These are phyloP conservation scores for Dipodascus albidus DNA, from an alignment of 805 yeast species.

Conservation along the genomic window DNA sequence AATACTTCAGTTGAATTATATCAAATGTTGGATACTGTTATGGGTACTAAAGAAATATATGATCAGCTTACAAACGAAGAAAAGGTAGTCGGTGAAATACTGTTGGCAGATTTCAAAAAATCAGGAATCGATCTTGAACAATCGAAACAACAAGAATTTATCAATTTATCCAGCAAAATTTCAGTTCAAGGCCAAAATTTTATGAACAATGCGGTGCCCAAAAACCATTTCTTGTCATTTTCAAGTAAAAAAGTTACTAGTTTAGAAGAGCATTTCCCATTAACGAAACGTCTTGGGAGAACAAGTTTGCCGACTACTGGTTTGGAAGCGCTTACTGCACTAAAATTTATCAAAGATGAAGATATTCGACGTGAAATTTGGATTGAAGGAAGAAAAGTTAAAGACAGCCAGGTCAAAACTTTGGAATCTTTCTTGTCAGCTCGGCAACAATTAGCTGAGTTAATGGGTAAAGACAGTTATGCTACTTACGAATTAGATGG, in stretches of 20 bases:
- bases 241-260: conserved; percentile 20
- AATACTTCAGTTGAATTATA: conserved; percentile 75
- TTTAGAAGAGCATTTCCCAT: conserved; percentile 19
- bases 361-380: conserved; percentile 57
- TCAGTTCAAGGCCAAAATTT: conserved; percentile 75
- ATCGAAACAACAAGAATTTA: conserved; percentile 53
- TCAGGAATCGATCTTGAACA: conserved; percentile 78
- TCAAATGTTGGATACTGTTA: conserved; percentile 42
- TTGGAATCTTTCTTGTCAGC: conserved; percentile 49
- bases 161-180: conserved; percentile 67
- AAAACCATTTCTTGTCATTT: conserved; percentile 14
- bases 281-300: conserved; percentile 19
- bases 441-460: conserved; percentile 58
- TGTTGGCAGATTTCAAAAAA: conserved; percentile 75
- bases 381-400: conserved; percentile 59
- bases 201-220: conserved; percentile 34
- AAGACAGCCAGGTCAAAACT: conserved; percentile 46
- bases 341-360: conserved; percentile 46
- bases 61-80: conserved; percentile 57
- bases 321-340: conserved; percentile 49
- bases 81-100: conserved; percentile 64
- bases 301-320: conserved; percentile 51
- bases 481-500: conserved; percentile 76
- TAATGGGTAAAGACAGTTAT: conserved; percentile 60
- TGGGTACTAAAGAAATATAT: conserved; percentile 31